These are phyloP conservation scores for Drechslerella dactyloides DNA, from an alignment of 2,329 filamentous ascomycete species.

Conservation along the genomic window DNA sequence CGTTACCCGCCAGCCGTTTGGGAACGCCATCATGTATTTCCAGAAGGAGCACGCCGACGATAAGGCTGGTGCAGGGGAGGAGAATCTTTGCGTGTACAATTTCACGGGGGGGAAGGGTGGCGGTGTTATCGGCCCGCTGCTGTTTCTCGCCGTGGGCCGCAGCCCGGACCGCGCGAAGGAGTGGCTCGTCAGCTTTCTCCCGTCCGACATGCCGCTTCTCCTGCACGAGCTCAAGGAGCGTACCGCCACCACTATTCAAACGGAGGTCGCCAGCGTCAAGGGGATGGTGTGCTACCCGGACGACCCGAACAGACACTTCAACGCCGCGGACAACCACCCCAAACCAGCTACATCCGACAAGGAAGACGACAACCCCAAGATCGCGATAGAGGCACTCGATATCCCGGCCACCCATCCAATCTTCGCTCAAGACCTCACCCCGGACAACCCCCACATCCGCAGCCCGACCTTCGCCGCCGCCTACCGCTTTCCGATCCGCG, in stretches of 20 bases:
- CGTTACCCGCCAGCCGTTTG: slow-evolving; percentile 13
- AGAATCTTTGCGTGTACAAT: slow-evolving; percentile 33
- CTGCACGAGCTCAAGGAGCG: slow-evolving; percentile 21
- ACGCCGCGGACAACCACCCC: background rate
- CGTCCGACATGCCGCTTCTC: slow-evolving; percentile 18
- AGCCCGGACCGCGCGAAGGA: background rate
- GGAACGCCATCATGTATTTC: slow-evolving; percentile 16
- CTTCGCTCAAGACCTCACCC: slow-evolving; percentile 8
- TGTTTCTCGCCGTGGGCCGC: slow-evolving; percentile 10
- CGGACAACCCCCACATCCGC: background rate
- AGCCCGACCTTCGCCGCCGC: slow-evolving; percentile 13
- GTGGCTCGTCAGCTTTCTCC: slow-evolving; percentile 26
- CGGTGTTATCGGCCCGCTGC: background rate
- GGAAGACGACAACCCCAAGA: background rate
- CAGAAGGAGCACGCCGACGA: background rate
- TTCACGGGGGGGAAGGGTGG: slow-evolving; percentile 5
- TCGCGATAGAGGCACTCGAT: slow-evolving; percentile 12
- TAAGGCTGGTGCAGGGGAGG: background rate
- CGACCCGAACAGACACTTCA: background rate
- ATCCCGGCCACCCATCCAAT: slow-evolving; percentile 18
- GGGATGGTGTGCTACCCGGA: slow-evolving; percentile 21
- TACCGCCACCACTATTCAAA: too few species aligned
- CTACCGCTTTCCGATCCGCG: slow-evolving; percentile 35
- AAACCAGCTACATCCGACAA: background rate
- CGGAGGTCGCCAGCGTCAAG: slow-evolving; percentile 1